phyloP scores from a whole-genome alignment of 2,329 filamentous ascomycete genomes.

The Xylaria sp. region DNA sequence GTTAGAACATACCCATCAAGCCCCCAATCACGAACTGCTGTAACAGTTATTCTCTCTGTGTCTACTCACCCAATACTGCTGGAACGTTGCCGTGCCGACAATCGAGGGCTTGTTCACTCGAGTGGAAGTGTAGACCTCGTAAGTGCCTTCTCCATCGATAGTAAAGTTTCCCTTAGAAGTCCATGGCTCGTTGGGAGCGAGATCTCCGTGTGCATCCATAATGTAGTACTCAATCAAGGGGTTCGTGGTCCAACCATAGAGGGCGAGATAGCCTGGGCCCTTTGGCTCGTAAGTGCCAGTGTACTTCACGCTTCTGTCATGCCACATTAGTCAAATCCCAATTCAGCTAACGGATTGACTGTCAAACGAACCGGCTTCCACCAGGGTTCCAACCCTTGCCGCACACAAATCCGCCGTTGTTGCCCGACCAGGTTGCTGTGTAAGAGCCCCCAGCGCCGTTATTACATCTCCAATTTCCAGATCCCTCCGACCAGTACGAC shows the following conservation, averaged over 20 bases:
- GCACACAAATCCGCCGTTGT: constrained; percentile 60
- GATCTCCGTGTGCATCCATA: constrained; percentile 57
- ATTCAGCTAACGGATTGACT: neutral
- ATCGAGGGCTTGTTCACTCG: constrained; percentile 59
- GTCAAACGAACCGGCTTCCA: constrained; percentile 48
- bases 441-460: constrained; percentile 50
- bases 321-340: constrained; percentile 1
- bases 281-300: constrained; percentile 45
- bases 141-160: constrained; percentile 54
- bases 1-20: neutral
- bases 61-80: constrained; percentile 52
- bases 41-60: neutral
- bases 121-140: constrained; percentile 56
- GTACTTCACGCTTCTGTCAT: constrained; percentile 43
- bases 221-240: constrained; percentile 61
- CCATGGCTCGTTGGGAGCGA: constrained; percentile 54
- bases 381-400: constrained; percentile 65
- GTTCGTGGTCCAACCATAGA: constrained; percentile 58
- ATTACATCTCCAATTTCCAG: constrained; percentile 47
- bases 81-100: constrained; percentile 59
- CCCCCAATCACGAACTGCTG: neutral
- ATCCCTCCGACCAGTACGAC: constrained; percentile 45
- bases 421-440: constrained; percentile 50
- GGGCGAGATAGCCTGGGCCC: constrained; percentile 54
- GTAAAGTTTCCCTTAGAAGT: constrained; percentile 56